Evolutionary conservation across 768 basidiomycete species (phyloP), one percentile per base, ranked within the genome.

Genomic region (Daedaleopsis nitida): DNA sequence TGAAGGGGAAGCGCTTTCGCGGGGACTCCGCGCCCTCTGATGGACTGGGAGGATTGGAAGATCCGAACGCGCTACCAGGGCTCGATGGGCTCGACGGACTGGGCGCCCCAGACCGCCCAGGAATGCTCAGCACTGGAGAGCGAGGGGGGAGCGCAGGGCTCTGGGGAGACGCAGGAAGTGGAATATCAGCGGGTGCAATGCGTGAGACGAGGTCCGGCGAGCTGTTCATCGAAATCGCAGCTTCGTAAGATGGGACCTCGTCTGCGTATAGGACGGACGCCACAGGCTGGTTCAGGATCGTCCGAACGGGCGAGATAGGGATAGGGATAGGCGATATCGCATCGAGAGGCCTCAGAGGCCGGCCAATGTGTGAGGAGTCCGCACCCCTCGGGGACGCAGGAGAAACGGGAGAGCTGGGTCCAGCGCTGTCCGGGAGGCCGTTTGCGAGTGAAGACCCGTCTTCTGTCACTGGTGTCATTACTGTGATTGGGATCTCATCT

Each of bases 381-480:
- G 47, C 12, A 9, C 23, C 47, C 47, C 47, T 49, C 14, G 23
- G 6, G 47, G 10, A 42, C 39, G 11, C 11, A 3, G 39, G 39
- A 17, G 10, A 42, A 5, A 49, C 47, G 14, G 47, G 47, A 24
- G 42, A 23, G 23, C 49, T 38, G 23, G 55, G 17, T 5, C 43
- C 32, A 17, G 60, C 32, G 11, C 50, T 16, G 35, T 50, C 49
- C 9, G 39, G 8, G 49, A 32, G 13, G 37, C 48, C 35, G 44
- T 43, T 32, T 44, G 52, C 55, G 8, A 55, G 4, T 17, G 39
- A 37, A 21, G 53, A 45, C 21, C 48, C 57, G 35, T 51, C 45
- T 52, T 63, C 62, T n/a, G 54, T 57, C 14, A 63, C 62, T 27
- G 62, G 62, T 3, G 62, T 58, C 47, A 63, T 58, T 6, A 44